Conservation (phyloP, 2,329 filamentous ascomycete species). For the Cladosporium sp. region DNA sequence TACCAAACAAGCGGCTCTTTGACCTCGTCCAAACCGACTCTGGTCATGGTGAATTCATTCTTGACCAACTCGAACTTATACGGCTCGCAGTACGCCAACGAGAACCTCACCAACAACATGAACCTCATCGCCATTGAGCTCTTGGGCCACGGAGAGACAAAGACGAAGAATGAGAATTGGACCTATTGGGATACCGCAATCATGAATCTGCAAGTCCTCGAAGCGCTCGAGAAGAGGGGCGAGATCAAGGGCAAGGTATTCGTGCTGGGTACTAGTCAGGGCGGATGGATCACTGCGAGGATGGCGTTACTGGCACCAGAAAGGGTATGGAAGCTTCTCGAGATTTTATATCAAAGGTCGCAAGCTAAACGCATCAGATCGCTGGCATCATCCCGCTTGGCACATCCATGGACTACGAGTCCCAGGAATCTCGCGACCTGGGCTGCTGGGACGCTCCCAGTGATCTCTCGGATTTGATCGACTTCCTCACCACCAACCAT, state of each 20-base stretch:
- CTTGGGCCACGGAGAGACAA: constrained; percentile 54
- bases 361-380: constrained; percentile 39
- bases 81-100: constrained; percentile 31
- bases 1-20: constrained; percentile 46
- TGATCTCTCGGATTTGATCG: constrained; percentile 39
- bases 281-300: constrained; percentile 53
- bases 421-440: constrained; percentile 42
- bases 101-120: constrained; percentile 36
- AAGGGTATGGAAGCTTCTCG: constrained; percentile 37
- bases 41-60: constrained; percentile 55
- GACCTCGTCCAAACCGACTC: constrained; percentile 48
- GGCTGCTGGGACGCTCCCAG: constrained; percentile 50
- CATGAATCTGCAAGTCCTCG: constrained; percentile 46
- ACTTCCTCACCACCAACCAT: constrained; percentile 42
- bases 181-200: constrained; percentile 56
- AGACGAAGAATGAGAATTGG: constrained; percentile 46
- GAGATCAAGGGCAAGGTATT: constrained; percentile 46
- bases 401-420: constrained; percentile 54
- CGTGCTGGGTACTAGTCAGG: constrained; percentile 54
- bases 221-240: constrained; percentile 34
- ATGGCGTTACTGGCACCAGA: constrained; percentile 54
- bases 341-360: background rate
- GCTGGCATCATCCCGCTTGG: constrained; percentile 53
- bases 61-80: constrained; percentile 50
- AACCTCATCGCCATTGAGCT: constrained; percentile 57